phyloP scores from a whole-genome alignment of 2,329 filamentous ascomycete genomes.

The Kalaharituber pfeilii region DNA sequence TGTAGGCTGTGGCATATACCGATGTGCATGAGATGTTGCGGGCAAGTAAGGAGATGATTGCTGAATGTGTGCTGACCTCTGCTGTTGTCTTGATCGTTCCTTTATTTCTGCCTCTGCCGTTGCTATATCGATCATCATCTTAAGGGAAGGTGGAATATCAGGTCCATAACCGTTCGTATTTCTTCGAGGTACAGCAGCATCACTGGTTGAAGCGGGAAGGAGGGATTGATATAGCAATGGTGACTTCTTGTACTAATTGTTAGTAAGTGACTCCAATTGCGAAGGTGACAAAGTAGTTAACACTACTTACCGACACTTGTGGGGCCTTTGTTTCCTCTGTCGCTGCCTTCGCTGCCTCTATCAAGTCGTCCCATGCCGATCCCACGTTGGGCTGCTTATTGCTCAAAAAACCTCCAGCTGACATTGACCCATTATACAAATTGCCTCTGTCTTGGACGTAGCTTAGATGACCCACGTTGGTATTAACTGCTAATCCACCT shows the following conservation, averaged over 20 bases:
- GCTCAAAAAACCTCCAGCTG: not conserved
- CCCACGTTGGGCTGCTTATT: not conserved
- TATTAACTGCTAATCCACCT: not conserved
- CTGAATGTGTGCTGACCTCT: not conserved
- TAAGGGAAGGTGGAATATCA: not conserved
- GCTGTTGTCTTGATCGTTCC: not conserved
- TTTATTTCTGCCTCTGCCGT: not conserved
- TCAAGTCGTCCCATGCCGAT: not conserved
- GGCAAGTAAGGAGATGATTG: not conserved
- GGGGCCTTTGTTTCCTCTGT: not conserved
- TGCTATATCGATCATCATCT: constrained; percentile 1
- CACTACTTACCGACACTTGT: not conserved
- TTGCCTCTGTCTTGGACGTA: not conserved
- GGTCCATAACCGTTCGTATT: not conserved
- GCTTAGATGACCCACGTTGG: not conserved
- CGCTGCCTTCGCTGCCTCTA: not conserved
- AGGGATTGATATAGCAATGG: not conserved
- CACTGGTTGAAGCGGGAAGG: not conserved
- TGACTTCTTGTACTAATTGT: not conserved
- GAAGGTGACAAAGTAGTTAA: not conserved
- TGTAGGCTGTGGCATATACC: not conserved
- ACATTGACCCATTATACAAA: not conserved
- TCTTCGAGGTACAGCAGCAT: not conserved
- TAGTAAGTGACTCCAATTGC: not conserved
- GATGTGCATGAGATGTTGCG: not conserved